Percentiles rank a stretch among this genome's conserved stretches.
phyloP scores from a whole-genome alignment of 1,284 basidiomycete species.

The Ceratobasidium sp. region DNA sequence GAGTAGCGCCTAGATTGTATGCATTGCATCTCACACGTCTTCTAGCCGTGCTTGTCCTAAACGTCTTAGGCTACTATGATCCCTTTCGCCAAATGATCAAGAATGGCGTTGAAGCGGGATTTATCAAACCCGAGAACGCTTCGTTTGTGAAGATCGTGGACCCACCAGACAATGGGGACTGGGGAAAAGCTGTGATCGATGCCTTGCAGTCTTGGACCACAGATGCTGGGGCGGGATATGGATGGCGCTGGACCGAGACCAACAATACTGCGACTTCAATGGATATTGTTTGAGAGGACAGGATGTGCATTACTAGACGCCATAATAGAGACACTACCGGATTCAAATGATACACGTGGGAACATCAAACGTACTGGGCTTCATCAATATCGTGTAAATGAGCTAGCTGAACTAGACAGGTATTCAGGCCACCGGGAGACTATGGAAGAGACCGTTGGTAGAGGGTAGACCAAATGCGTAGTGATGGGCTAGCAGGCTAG shows the following conservation, averaged over 20 bases:
- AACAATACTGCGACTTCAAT: no score
- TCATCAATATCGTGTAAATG: not conserved
- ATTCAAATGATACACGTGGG: constrained; percentile 30
- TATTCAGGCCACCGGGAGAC: not conserved
- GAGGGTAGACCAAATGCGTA: no score
- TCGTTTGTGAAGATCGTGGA: constrained; percentile 78
- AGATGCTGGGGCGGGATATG: constrained; percentile 22
- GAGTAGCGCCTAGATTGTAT: constrained; percentile 52
- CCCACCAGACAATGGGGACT: constrained; percentile 75
- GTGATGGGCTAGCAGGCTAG: no score
- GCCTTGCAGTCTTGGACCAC: constrained; percentile 75
- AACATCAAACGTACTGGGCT: constrained; percentile 6
- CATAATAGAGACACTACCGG: not conserved
- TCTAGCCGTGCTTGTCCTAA: constrained; percentile 83
- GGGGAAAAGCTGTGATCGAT: constrained; percentile 79
- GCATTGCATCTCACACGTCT: not conserved
- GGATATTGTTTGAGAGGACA: not conserved
- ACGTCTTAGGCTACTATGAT: constrained; percentile 84
- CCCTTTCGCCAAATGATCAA: constrained; percentile 81
- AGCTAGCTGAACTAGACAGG: not conserved
- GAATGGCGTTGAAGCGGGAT: constrained; percentile 77
- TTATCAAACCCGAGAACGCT: constrained; percentile 75
- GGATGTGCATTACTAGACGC: not conserved
- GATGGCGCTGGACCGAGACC: constrained; percentile 5
- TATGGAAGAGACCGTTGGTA: not conserved